Percentiles rank a stretch among this genome's conserved stretches.
These are phyloP conservation scores for Colletotrichum lindemuthianum DNA, from an alignment of 2,329 filamentous ascomycete species.

Conservation along the genomic window DNA sequence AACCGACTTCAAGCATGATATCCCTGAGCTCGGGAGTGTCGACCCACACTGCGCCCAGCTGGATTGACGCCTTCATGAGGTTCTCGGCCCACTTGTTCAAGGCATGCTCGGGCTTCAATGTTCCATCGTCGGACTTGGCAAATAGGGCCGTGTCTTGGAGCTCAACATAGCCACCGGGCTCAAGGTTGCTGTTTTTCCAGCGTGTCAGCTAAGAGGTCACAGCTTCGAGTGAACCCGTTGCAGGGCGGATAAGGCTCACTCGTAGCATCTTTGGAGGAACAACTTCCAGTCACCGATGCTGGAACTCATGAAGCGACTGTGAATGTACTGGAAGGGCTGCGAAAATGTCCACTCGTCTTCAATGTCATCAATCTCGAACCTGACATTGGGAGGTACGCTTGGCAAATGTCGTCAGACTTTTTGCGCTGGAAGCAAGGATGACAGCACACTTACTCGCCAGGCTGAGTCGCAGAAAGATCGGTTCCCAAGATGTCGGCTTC, in stretches of 20 bases:
- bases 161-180: constrained; percentile 56
- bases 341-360: constrained; percentile 62
- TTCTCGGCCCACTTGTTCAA: constrained; percentile 44
- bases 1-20: constrained; percentile 38
- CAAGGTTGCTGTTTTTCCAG: constrained; percentile 40
- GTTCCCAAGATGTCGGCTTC: constrained; percentile 24
- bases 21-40: background rate
- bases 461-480: background rate
- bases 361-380: constrained; percentile 65
- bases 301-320: constrained; percentile 60
- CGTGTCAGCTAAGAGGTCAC: background rate
- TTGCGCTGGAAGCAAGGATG: background rate
- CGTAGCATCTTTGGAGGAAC: constrained; percentile 56
- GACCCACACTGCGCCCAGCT: background rate
- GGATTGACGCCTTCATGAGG: constrained; percentile 42
- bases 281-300: constrained; percentile 60
- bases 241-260: constrained; percentile 32
- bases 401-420: background rate
- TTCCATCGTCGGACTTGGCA: background rate
- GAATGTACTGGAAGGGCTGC: constrained; percentile 64
- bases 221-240: no score
- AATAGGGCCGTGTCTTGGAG: constrained; percentile 32
- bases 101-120: constrained; percentile 45
- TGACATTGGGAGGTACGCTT: constrained; percentile 60
- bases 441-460: background rate